Evolutionary conservation across 441 rosid genomes (phyloP).

Genomic region (Populus hybrid): DNA sequence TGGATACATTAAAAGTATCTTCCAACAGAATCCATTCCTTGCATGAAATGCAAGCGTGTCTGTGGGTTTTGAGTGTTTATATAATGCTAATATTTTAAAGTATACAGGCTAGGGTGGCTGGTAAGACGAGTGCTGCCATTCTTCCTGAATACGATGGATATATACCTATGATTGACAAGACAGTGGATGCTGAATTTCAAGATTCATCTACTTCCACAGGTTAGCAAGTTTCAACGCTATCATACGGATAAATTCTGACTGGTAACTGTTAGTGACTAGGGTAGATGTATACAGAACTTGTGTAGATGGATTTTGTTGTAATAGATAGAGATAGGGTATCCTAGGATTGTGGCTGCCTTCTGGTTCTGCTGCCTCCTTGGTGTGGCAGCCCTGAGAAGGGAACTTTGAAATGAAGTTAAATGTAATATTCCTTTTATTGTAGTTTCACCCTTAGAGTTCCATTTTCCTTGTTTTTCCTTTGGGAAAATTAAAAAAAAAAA

Average conservation of each 20-base stretch:
- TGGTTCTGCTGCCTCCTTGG: background rate
- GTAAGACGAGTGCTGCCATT: conserved; percentile 52
- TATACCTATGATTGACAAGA: conserved; percentile 93
- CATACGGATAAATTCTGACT: background rate
- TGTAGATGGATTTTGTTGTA: no score
- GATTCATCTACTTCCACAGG: conserved; percentile 55
- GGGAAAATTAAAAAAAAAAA: background rate
- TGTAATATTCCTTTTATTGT: background rate
- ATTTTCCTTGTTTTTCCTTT: background rate
- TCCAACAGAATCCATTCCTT: background rate
- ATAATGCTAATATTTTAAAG: background rate
- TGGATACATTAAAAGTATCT: background rate
- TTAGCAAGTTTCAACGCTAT: conserved; percentile 21
- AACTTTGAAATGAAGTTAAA: background rate
- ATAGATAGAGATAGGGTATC: background rate
- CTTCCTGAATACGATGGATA: conserved; percentile 79
- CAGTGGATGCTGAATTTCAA: conserved; percentile 56
- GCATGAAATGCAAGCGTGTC: background rate
- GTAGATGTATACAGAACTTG: background rate
- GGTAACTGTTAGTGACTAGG: background rate
- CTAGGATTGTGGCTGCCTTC: background rate
- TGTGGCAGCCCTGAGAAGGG: background rate
- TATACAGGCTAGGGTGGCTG: conserved; percentile 61
- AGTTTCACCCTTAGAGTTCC: background rate
- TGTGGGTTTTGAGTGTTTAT: conserved; percentile 2